Base-by-base conservation (phyloP, 805 yeast genomes). In the Yarrowia sp. region DNA sequence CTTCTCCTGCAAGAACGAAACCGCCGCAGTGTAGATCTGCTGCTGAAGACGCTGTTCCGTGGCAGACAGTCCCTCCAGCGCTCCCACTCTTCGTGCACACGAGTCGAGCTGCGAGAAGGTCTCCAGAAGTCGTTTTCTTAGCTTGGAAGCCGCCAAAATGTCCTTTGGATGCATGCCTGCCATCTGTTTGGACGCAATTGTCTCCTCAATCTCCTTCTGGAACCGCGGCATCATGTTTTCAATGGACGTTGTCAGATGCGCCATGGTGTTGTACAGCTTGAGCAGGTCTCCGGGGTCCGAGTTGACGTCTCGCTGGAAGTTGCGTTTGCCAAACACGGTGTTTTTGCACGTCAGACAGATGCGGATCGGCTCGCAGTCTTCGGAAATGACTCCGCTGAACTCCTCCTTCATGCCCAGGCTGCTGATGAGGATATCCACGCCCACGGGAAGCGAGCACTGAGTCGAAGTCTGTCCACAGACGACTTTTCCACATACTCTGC, bases 401-500 rank as follows among this genome's bases (percentile, higher is more conserved):
- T 62, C 64, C 32, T 49, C 56, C 19, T 61, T 64, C 33, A 60
- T 63, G 5, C 59, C 68, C 41, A 75, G 65, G 60, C 72, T 71
- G 21, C 63, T 66, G 7, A 71, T 70, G 36, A 74, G 64, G 32
- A 72, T 49, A 19, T 70, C 70, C 1, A 86, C 67, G 0, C 89
- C 89, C 0, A 90, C 85, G 62, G 84, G 83, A 70, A 84, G 82
- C 0, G 97, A 90, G 71, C 99, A 93, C 13, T 76, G 85, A 8
- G 77, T 80, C 53, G 64, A 74, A 58, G 72, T 67, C 66, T 85
- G 86, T 24, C 87, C 96, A 74, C 97, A 93, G 0, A 90, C 89
- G 1, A 88, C 82, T 25, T 73, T 69, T 0, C 98, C 98, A 76
- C 99, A 93, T 24, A 91, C 72, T 35, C 98, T 76, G 72, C 99